Evolutionary conservation across 768 basidiomycete genomes (phyloP).

Genomic region (Hygrophorus pudorinus): DNA sequence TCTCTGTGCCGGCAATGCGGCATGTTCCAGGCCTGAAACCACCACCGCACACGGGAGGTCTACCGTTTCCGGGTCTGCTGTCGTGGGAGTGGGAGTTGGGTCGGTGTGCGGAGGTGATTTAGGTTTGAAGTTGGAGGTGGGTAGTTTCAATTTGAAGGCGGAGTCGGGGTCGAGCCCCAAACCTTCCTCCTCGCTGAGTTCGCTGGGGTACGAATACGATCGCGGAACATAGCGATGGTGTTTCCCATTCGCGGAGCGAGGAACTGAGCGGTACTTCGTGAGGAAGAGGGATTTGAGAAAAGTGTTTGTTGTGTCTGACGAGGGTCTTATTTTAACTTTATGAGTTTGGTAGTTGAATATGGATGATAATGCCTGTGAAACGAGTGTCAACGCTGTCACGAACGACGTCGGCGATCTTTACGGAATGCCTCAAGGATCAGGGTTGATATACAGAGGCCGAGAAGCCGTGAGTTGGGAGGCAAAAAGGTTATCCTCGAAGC

Average conservation of each 20-base stretch:
- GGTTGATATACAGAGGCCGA: too few relatives aligned
- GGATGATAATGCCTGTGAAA: slow-evolving; percentile 41
- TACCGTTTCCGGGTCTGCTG: slow-evolving; percentile 13
- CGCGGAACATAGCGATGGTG: slow-evolving; percentile 15
- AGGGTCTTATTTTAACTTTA: slow-evolving; percentile 38
- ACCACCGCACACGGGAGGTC: slow-evolving; percentile 53
- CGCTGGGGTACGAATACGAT: slow-evolving; percentile 28
- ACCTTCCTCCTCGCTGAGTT: slow-evolving; percentile 10
- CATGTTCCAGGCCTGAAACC: slow-evolving; percentile 61
- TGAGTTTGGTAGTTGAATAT: slow-evolving; percentile 53
- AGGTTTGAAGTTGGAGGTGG: background rate
- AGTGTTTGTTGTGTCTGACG: slow-evolving; percentile 4
- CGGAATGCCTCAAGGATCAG: too few relatives aligned
- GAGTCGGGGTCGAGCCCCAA: slow-evolving; percentile 15
- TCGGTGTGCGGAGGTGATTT: background rate
- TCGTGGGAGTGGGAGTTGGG: background rate
- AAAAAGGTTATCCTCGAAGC: too few relatives aligned
- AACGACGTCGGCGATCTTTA: background rate
- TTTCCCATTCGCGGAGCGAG: background rate
- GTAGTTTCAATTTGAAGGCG: slow-evolving; percentile 23
- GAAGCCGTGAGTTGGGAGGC: background rate
- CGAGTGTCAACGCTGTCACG: slow-evolving; percentile 13
- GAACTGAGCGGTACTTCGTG: background rate
- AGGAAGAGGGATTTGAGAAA: slow-evolving; percentile 23
- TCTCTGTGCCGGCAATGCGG: slow-evolving; percentile 43